These are phyloP conservation scores for Tricholoma sp. DNA, from an alignment of 768 basidiomycete genomes.

Conservation along the genomic window DNA sequence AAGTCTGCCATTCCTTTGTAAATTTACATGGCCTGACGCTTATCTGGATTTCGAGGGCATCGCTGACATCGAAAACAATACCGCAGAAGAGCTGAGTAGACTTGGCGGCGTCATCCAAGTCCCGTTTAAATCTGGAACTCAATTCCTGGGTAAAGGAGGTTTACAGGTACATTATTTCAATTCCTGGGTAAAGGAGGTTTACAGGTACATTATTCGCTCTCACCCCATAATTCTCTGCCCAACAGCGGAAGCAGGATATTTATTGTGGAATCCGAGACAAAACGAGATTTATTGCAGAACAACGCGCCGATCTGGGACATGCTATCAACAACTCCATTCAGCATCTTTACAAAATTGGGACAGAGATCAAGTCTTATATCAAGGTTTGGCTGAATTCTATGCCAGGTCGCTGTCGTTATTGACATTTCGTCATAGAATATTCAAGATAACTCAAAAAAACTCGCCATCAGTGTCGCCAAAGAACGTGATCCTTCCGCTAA, in stretches of 20 bases:
- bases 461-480: slow-evolving; percentile 85
- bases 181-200: slow-evolving; percentile 95
- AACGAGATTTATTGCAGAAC: slow-evolving; percentile 88
- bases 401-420: neutral
- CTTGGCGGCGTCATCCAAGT: slow-evolving; percentile 95
- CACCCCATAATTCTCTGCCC: neutral
- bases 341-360: slow-evolving; percentile 87
- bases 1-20: slow-evolving; percentile 15
- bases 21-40: neutral
- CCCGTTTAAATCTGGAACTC: slow-evolving; percentile 91
- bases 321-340: slow-evolving; percentile 97
- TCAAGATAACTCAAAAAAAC: slow-evolving; percentile 92
- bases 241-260: slow-evolving; percentile 55
- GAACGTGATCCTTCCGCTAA: slow-evolving; percentile 86
- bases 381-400: slow-evolving; percentile 50
- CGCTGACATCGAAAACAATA: slow-evolving; percentile 90
- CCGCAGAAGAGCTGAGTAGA: slow-evolving; percentile 88
- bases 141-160: slow-evolving; percentile 95
- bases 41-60: slow-evolving; percentile 28
- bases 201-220: slow-evolving; percentile 42
- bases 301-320: slow-evolving; percentile 91
- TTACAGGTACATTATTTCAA: slow-evolving; percentile 60
- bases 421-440: slow-evolving; percentile 53
- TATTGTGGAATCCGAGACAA: slow-evolving; percentile 95
- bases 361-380: slow-evolving; percentile 97